Evolutionary conservation across 371 early-diverging fungal species (phyloP), one percentile per base, ranked within the genome.

Genomic region (Mucor circinelloides): DNA sequence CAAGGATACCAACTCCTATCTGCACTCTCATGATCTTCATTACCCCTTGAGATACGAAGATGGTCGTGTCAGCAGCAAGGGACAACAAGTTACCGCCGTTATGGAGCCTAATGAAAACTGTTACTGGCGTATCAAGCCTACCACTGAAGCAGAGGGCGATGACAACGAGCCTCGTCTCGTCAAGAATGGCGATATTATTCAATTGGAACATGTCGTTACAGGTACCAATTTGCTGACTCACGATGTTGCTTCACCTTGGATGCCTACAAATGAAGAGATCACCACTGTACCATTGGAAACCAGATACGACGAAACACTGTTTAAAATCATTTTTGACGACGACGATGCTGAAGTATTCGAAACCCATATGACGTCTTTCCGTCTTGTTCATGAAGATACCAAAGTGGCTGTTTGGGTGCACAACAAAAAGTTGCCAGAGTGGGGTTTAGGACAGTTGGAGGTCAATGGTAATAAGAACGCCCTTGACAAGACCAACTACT

Each of bases 201-300:
- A 85, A 57, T 84, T 96, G 8, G 73, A 80, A 57, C 96, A 96
- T 62, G 67, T 86, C 19, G 70, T 59, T 0, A 96, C 96, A 0
- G 71, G 80, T 21, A 84, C 89, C 0, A 87, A 86, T 68, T 82
- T 99, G 19, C 72, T 95, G 60, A 96, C 99, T 2, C 99, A 98
- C 75, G 99, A 99, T 74, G 99, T 99, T 19, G 99, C 99, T 5
- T 95, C 95, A 17, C 97, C 98, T n/a, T 74, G 94, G 63, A 94
- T 94, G 75, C 76, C 93, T 10, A 98, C 99, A n/a, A 94, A 99
- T 69, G 94, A 95, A 85, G 99, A 99, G 79, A 80, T 98, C 52
- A 97, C 98, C 0, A 94, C 96, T 1, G 82, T 92, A 2, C 71
- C 84, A 31, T 64, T 79, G 28, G 77, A 81, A 9, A 73, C 71